These are phyloP conservation scores for Lasiosphaeris hirsuta DNA, from an alignment of 495 filamentous ascomycete species.

Conservation along the genomic window DNA sequence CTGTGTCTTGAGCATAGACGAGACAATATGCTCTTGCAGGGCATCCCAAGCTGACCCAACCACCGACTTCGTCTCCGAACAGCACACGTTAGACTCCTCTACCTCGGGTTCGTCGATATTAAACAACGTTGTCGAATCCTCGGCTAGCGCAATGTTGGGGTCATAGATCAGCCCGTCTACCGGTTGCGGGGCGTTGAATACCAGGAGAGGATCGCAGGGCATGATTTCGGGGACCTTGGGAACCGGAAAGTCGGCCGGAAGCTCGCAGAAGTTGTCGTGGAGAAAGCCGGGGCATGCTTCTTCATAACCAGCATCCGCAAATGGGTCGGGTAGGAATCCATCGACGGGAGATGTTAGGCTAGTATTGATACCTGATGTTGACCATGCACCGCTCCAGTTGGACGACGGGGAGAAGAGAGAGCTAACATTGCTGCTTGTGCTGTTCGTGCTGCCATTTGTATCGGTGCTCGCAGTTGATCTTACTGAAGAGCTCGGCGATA, in stretches of 20 bases:
- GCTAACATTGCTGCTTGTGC: conserved; percentile 31
- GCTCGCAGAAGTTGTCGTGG: conserved; percentile 34
- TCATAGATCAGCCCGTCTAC: conserved; percentile 18
- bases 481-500: conserved; percentile 40
- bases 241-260: conserved; percentile 32
- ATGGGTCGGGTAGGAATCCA: conserved; percentile 18
- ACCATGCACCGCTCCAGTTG: conserved; percentile 35
- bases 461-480: conserved; percentile 37
- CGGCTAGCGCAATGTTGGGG: conserved; percentile 32
- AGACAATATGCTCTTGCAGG: conserved; percentile 39
- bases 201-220: conserved; percentile 27
- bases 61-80: conserved; percentile 38
- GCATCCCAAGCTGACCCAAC: conserved; percentile 40
- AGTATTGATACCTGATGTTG: conserved; percentile 29
- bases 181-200: conserved; percentile 25
- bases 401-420: conserved; percentile 36
- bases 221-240: conserved; percentile 10
- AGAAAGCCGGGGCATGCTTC: conserved; percentile 13
- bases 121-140: conserved; percentile 10
- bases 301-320: conserved; percentile 19
- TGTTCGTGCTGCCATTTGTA: conserved; percentile 23
- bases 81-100: conserved; percentile 19
- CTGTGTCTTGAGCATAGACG: conserved; percentile 36
- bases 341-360: conserved; percentile 32
- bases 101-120: conserved; percentile 15